Evolutionary conservation across 2,329 filamentous ascomycete species (phyloP), one percentile per base, ranked within the genome.

Genomic region (Apiospora arundinis): DNA sequence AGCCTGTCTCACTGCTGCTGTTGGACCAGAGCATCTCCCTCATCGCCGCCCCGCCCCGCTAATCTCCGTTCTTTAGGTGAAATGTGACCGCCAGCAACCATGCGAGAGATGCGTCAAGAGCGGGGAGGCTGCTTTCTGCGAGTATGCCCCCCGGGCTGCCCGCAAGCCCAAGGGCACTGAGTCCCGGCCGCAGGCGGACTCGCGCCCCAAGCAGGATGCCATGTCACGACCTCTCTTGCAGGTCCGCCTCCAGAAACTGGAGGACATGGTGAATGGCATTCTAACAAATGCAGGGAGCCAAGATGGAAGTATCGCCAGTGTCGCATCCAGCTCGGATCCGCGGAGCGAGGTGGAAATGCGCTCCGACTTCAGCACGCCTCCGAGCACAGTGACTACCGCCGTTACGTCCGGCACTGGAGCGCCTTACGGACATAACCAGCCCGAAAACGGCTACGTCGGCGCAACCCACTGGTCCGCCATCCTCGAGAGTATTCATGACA

Each of bases 61-160:
- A 45, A 28, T 40, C 44, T 40, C 40, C 32, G 52, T 37, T 11
- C 23, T 4, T 68, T 78, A 77, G 76, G 78, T 81, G 65, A 83
- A 82, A 80, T 83, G 82, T 74, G 81, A 83, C 71, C 80, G 82
- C 48, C 77, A 80, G 68, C 76, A 80, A 63, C 82, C 82, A n/a
- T 83, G 81, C 75, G 79, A 80, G 69, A 78, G 82, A 72, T 83
- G 82, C 71, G 73, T 80, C 56, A 82, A 81, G 74, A 82, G 79
- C 69, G 81, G 80, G 56, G 79, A 81, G 73, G 79, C 77, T 60
- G 77, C 76, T 44, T 78, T 79, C 68, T 83, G 82, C 74, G 78
- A 78, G 70, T 82, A 82, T 76, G 81, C 81, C n/a, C 76, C 78
- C 44, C 79, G 80, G 67, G 76, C 77, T 66, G 75, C 77, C 66